Evolutionary conservation across 225 moss, liverwort and hornwort species (phyloP), one percentile per base, ranked within the genome.

Genomic region (Antitrichia curtipendula): DNA sequence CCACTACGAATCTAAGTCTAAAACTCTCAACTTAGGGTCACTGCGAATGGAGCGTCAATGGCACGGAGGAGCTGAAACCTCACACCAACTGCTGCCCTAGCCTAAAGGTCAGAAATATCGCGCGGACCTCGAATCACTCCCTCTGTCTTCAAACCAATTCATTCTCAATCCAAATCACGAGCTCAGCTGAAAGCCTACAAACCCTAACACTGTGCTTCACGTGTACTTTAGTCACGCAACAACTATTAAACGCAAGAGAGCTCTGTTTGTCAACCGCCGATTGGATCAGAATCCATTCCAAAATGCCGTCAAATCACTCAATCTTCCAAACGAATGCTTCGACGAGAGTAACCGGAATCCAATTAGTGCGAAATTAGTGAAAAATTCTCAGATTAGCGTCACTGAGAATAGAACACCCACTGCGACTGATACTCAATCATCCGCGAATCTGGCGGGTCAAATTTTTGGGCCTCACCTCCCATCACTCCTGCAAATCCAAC

Each of bases 191-290:
- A 82, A 71, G 25, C 62, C 63, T 54, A 45, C 58, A 87, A 91
- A 91, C 89, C 91, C 91, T 91, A 89, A 76, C 81, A 68, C 47
- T 45, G 56, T 79, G 78, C 38, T 34, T 62, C 82, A 64, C 12
- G 34, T 41, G 58, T 11, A 75, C 52, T 62, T 62, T 18, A 63
- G 25, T 38, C 38, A 50, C 36, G 28, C 11, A 68, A 50, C 58
- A 50, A 52, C 32, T 22, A 23, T 69, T 28, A 12, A 69, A n/a
- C 50, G 41, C 87, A 56, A 50, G 29, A 47, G 54, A 49, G 27
- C 24, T 73, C 52, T 16, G 24, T 6, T 59, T 22, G 24, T 8
- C n/a, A 58, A 77, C 12, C 57, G 6, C 53, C 77, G 70, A 78
- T 45, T 62, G 38, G 12, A 81, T 38, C n/a, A 54, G 17, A 72